Evolutionary conservation across 164 flowering plant genomes (phyloP), one percentile per base, ranked within the genome.

Genomic region (Buxus sempervirens): DNA sequence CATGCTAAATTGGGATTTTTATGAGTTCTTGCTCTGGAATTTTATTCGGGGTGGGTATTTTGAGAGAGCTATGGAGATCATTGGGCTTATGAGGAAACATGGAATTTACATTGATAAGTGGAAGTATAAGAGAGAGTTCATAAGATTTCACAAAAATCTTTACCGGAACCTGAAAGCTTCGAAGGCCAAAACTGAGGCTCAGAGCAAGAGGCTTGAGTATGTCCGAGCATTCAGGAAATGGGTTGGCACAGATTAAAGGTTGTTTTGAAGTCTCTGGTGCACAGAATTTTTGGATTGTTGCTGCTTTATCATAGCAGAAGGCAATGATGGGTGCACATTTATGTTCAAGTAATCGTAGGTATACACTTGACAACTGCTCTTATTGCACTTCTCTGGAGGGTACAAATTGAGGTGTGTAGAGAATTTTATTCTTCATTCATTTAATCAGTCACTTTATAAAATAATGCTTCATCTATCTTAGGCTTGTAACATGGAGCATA

Each of bases 41-140:
- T 91, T 94, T 77, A 70, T 94, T 76, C 81, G 74, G 60, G 97
- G 95, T 54, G 97, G 97, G 55, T 94, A 91, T 79, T 90, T 94
- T 79, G 93, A 87, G 80, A 90, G 94, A 78, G 88, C 84, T 65
- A 73, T 90, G 88, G 97, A 94, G 79, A 76, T 90, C 22, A 69
- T 88, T 65, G 74, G 61, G 28, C 72, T 70, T 63, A 88, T 91
- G 97, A 67, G 70, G 72, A 75, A 80, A 64, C 70, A 69, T 15
- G 65, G 70, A 9, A 77, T 91, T 84, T 85, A 68, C 67, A 60
- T 66, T 65, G 98, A 94, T 70, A 88, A 84, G 76, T 72, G 81
- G 84, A 79, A 85, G 84, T 88, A 72, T 69, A 87, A 76, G 75
- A 74, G 70, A 36, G 93, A 90, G 80, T 94, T 86, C 68, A 68